Base-by-base conservation (phyloP, 2,329 filamentous ascomycete species). In the Whalleya microplaca region DNA sequence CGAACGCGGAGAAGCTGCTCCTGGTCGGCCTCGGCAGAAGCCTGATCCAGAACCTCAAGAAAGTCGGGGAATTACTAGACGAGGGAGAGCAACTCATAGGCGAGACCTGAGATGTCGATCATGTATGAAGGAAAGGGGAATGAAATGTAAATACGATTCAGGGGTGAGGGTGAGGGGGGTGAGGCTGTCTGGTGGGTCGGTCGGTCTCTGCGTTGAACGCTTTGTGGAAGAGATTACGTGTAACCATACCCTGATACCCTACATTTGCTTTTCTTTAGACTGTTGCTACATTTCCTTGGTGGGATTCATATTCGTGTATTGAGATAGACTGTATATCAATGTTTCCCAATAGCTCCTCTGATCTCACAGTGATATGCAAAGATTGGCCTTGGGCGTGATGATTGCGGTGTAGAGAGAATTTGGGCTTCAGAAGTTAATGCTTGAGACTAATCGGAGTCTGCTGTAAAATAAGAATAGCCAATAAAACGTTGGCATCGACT, bases 1-100 rank as follows among this genome's bases (percentile, higher is more conserved):
- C 92, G 23, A 97, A 99, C 72, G 95, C 95, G 19, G 95, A 99
- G 85, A 99, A 98, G 77, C 73, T 99, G 71, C 75, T 99, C 66
- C 82, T 99, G 29, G 91, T 96, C 14, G 93, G 91, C 2, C 87
- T 96, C 69, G 96, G 94, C 43, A 84, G 85, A 70, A 90, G 88
- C 68, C 87, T 97, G 84, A 87, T 97, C 67, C 84, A 83, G 62
- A 93, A 97, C 73, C 68, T 98, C 73, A 87, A 88, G 70, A 91
- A 88, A 73, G 90, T 99, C 50, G 90, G 90, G 61, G 90, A 92
- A 64, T 80, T 97, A 74, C 76, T 99, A 69, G 94, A 99, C 74
- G 95, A 99, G 73, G 92, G 92, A 1, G 95, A 99, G 80, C 90
- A 95, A 73, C 78, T 96, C 64, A 89, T 96, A 83, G 85, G 85